Evolutionary conservation across 2,329 filamentous ascomycete genomes (phyloP).

Genomic region (Penicillium psychrosexuale): DNA sequence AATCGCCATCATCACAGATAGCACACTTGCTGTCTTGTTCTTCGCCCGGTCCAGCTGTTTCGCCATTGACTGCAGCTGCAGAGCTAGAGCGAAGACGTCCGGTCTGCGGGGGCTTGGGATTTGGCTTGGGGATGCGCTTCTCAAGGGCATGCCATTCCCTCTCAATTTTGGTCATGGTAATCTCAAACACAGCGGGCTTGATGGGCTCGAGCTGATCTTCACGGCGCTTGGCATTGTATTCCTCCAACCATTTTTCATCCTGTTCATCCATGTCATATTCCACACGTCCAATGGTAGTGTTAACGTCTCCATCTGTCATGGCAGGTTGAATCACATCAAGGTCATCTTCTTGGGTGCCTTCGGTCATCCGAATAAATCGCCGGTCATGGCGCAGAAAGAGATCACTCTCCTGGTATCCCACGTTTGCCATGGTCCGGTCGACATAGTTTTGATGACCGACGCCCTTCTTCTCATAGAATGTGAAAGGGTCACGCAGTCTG

Average conservation of each 20-base stretch:
- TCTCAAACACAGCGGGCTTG: constrained; percentile 91
- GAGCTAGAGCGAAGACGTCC: constrained; percentile 90
- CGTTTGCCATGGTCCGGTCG: constrained; percentile 91
- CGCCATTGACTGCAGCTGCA: constrained; percentile 91
- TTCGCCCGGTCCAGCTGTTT: constrained; percentile 74
- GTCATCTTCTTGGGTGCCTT: constrained; percentile 63
- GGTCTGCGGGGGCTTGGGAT: constrained; percentile 92
- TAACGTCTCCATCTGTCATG: constrained; percentile 59
- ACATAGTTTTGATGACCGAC: constrained; percentile 87
- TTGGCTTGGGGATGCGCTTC: constrained; percentile 94
- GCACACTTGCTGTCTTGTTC: constrained; percentile 97
- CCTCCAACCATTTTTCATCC: constrained; percentile 91
- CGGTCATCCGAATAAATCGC: constrained; percentile 62
- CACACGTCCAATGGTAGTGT: constrained; percentile 68
- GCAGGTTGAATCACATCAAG: constrained; percentile 54
- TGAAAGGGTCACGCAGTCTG: constrained; percentile 46
- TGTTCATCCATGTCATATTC: constrained; percentile 99
- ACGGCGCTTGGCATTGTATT: constrained; percentile 74
- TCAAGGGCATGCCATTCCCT: constrained; percentile 97
- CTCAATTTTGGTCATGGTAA: constrained; percentile 97
- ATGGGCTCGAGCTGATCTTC: constrained; percentile 74
- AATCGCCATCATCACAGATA: constrained; percentile 98
- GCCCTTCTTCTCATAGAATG: constrained; percentile 69
- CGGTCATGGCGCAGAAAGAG: constrained; percentile 75
- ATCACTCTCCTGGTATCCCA: constrained; percentile 94